A percentile compares a stretch with the other conserved stretches of the same genome.
Evolutionary conservation across 306 rosid species (phyloP).

Genomic region (Quercus glauca): DNA sequence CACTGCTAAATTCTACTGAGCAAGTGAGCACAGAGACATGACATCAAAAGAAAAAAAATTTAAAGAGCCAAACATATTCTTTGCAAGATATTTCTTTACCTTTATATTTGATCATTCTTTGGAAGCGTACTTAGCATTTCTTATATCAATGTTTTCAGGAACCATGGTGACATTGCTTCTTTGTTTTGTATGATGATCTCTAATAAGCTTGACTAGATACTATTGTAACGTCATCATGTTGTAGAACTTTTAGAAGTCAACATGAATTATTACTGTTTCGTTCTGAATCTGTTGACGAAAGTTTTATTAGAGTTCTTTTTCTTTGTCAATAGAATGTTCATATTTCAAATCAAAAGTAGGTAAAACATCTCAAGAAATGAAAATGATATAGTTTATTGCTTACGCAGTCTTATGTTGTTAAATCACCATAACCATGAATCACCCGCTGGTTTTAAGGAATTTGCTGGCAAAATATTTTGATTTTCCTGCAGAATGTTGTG

Average conservation of each 20-base stretch:
- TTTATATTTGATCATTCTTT: conserved; percentile 13
- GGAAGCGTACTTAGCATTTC: conserved; percentile 10
- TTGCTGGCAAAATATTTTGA: neutral
- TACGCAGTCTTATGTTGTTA: neutral
- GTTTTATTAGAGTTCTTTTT: neutral
- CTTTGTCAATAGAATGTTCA: neutral
- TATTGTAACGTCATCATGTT: neutral
- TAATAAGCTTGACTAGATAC: too few species aligned
- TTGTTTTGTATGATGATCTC: too few species aligned
- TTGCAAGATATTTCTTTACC: conserved; percentile 43
- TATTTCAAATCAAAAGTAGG: neutral
- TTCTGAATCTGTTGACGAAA: neutral
- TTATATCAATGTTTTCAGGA: neutral
- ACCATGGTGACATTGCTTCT: neutral
- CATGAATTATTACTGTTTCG: neutral
- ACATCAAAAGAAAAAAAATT: conserved; percentile 6
- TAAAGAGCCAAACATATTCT: conserved; percentile 54
- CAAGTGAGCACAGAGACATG: conserved; percentile 18
- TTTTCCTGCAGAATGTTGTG: neutral
- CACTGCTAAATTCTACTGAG: conserved; percentile 65
- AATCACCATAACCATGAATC: neutral
- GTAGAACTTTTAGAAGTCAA: neutral
- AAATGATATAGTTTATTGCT: neutral
- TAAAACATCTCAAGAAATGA: neutral
- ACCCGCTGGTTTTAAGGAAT: neutral